Percentiles rank a stretch among this genome's conserved stretches.
Evolutionary conservation across 495 filamentous ascomycete genomes (phyloP).

Genomic region (Immersiella caudata): DNA sequence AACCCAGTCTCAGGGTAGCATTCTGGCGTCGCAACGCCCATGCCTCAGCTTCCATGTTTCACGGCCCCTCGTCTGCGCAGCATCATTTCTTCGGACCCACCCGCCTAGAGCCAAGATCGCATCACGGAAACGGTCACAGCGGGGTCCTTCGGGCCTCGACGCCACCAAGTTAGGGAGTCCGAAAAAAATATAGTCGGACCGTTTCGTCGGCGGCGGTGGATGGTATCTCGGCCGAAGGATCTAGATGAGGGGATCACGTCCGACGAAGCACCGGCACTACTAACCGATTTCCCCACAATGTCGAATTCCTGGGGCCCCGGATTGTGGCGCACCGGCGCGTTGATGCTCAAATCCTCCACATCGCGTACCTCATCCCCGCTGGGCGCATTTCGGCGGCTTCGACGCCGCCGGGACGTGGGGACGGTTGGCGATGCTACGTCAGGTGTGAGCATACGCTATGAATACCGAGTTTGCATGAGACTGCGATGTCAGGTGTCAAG

Average conservation of each 20-base stretch:
- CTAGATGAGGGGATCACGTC: neutral
- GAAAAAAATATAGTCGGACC: conserved; percentile 3
- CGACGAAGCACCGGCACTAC: conserved; percentile 19
- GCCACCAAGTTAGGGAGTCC: neutral
- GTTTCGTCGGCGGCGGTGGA: neutral
- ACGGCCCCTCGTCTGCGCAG: neutral
- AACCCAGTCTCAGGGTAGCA: neutral
- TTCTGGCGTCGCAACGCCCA: neutral
- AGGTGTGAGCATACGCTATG: no score
- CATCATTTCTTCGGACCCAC: neutral
- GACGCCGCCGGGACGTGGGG: neutral
- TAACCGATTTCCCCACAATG: conserved; percentile 22
- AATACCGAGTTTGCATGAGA: neutral
- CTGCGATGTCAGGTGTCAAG: neutral
- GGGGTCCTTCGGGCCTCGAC: neutral
- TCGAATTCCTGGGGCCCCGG: conserved; percentile 29
- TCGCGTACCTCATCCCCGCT: conserved; percentile 9
- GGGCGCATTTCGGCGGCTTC: conserved; percentile 20
- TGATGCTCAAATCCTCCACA: neutral
- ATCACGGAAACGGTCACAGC: neutral
- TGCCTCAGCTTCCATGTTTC: neutral
- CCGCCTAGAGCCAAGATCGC: neutral
- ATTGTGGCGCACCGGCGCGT: conserved; percentile 6
- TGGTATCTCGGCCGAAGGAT: neutral
- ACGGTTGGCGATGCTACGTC: neutral